Base-by-base conservation (phyloP, 1,284 basidiomycete species). In the Rhodofomes roseus region DNA sequence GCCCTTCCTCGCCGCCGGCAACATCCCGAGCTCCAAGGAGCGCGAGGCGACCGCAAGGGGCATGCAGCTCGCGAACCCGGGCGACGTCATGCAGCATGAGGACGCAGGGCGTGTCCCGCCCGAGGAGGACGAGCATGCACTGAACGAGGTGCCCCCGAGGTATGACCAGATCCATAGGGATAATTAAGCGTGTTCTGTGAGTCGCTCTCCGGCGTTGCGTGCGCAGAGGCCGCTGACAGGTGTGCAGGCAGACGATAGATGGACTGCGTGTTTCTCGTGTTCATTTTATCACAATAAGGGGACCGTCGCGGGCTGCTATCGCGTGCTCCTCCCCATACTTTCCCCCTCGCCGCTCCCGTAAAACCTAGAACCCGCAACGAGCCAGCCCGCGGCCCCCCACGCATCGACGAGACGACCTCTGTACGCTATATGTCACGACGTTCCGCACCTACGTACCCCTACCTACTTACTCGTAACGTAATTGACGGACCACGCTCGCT, bases 141-240 rank as follows among this genome's bases (percentile, higher is more conserved):
- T 66, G 58, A 58, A 57, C 9, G 74, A 75, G 68, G 65, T 76
- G 39, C 74, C 74, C 40, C 74, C 74, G 40, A 66, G 70, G 51
- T 75, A 74, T 55, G 73, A 75, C 55, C 71, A 68, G 27, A 75
- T 76, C 46, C 63, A 66, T 22, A 58, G 66, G 54, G 66, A 70
- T 40, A 46, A 56, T 51, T 56, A 57, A 54, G 16, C 9, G 37
- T 34, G 31, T 43, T 11, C 8, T 23, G 54, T 34, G 31, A 34
- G 31, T 34, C 31, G 31, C 31, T 11, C 11, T 34, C 11, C 31
- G 31, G 31, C 11, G 31, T 34, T 4, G 31, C 11, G 5, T 11
- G 31, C 11, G 31, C 31, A 34, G 31, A 34, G n/a, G n/a, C 31
- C 5, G 31, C 31, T 34, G 31, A 34, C 31, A n/a, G 31, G 31